These are phyloP conservation scores for Favolaschia claudopus DNA, from an alignment of 768 basidiomycete genomes.

Conservation along the genomic window DNA sequence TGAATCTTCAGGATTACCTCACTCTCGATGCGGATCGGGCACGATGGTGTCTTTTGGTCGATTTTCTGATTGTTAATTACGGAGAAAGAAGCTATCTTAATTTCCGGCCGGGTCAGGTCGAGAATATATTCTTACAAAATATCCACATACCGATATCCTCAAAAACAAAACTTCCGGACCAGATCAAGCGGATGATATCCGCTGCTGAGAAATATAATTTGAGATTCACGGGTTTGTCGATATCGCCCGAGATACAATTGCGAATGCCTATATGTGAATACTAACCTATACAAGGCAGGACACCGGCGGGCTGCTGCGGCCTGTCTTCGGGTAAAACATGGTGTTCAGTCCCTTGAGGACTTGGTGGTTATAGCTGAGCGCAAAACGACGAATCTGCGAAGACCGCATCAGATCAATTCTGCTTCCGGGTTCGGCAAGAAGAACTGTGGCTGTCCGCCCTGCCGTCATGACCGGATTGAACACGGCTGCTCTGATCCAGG, in stretches of 20 bases:
- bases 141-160: no score
- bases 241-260: not conserved
- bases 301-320: not conserved
- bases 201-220: no score
- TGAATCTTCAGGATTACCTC: no score
- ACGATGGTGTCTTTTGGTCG: no score
- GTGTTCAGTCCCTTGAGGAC: not conserved
- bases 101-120: not conserved
- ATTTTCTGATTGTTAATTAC: not conserved
- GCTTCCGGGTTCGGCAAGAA: not conserved
- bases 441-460: slow-evolving; percentile 7
- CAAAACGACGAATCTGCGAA: no score
- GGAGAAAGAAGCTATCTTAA: not conserved
- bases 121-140: not conserved
- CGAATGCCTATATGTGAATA: not conserved
- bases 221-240: no score
- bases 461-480: not conserved
- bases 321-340: slow-evolving; percentile 5
- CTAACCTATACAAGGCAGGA: not conserved
- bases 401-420: no score
- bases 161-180: no score
- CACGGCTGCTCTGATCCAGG: not conserved
- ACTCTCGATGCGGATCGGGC: no score
- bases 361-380: not conserved
- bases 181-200: no score